Evolutionary conservation across 2,329 filamentous ascomycete species (phyloP).

Genomic region (Ascochyta lentis): DNA sequence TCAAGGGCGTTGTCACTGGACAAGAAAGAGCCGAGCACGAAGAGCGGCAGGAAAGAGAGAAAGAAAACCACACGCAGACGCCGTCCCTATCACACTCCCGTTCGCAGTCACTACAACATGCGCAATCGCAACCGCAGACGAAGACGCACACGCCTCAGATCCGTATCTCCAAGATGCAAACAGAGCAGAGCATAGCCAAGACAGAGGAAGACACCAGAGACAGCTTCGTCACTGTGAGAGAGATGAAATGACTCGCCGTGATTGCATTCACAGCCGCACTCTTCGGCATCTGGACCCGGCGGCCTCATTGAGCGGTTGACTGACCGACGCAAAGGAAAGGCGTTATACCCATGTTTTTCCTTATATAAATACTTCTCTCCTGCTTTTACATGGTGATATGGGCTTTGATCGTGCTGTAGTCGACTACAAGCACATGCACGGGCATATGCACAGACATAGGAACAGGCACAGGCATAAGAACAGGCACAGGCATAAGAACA

Average conservation of each 20-base stretch:
- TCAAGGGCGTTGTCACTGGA: slow-evolving; percentile 43
- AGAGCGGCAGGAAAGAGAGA: slow-evolving; percentile 19
- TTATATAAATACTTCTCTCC: not conserved
- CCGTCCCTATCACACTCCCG: not conserved
- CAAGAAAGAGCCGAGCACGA: slow-evolving; percentile 34
- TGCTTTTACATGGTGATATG: not conserved
- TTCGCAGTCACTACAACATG: slow-evolving; percentile 1
- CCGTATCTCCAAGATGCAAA: slow-evolving; percentile 5
- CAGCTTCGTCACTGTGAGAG: not conserved
- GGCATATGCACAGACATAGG: not conserved
- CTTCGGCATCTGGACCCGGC: slow-evolving; percentile 3
- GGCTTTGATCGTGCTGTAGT: no score
- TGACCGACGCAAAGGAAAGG: not conserved
- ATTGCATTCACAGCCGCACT: not conserved
- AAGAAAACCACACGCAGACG: not conserved
- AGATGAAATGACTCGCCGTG: slow-evolving; percentile 15
- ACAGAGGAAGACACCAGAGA: not conserved
- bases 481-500: no score
- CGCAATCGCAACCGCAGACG: not conserved
- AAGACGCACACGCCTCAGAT: not conserved
- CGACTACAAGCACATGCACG: not conserved
- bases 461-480: no score
- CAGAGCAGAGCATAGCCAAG: not conserved
- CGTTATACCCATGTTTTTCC: slow-evolving; percentile 15
- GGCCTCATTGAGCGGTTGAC: not conserved